Percentiles rank a stretch among this genome's conserved stretches.
Conservation (phyloP, 148 eudicot genomes). For the Amaranthus cruentus region DNA sequence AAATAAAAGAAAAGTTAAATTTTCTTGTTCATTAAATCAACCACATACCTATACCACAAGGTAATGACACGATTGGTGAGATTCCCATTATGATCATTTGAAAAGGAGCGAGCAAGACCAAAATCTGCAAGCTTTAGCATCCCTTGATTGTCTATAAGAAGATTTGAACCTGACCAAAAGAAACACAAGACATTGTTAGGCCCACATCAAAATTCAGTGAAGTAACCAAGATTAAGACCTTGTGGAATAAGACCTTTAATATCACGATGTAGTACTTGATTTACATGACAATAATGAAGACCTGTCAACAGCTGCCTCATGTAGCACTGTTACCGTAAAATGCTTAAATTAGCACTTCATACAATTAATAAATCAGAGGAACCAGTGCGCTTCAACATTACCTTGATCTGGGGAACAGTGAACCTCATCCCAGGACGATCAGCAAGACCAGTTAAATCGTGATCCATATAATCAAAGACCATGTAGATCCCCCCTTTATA, state of each 20-base stretch:
- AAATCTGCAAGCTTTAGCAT: slow-evolving; percentile 90
- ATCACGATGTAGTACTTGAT: slow-evolving; percentile 90
- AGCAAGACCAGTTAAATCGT: slow-evolving; percentile 71
- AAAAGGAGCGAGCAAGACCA: slow-evolving; percentile 88
- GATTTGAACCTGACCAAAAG: slow-evolving; percentile 65
- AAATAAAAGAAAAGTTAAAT: neutral
- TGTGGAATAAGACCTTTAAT: slow-evolving; percentile 52
- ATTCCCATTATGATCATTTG: slow-evolving; percentile 72
- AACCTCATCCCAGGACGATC: slow-evolving; percentile 75
- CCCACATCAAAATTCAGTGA: neutral
- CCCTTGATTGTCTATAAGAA: slow-evolving; percentile 86
- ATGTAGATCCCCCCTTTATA: slow-evolving; percentile 85
- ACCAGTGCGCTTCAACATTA: slow-evolving; percentile 6
- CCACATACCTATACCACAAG: slow-evolving; percentile 75
- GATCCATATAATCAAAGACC: slow-evolving; percentile 99
- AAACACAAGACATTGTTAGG: neutral
- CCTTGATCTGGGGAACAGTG: slow-evolving; percentile 37
- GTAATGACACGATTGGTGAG: slow-evolving; percentile 90
- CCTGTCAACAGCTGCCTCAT: slow-evolving; percentile 90
- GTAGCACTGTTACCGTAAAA: slow-evolving; percentile 47
- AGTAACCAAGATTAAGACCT: neutral
- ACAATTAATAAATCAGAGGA: neutral
- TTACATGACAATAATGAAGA: slow-evolving; percentile 88
- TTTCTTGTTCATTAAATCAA: neutral
- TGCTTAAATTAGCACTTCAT: neutral